Conservation (phyloP, 495 filamentous ascomycete species). For the Geoglossum glabrum region DNA sequence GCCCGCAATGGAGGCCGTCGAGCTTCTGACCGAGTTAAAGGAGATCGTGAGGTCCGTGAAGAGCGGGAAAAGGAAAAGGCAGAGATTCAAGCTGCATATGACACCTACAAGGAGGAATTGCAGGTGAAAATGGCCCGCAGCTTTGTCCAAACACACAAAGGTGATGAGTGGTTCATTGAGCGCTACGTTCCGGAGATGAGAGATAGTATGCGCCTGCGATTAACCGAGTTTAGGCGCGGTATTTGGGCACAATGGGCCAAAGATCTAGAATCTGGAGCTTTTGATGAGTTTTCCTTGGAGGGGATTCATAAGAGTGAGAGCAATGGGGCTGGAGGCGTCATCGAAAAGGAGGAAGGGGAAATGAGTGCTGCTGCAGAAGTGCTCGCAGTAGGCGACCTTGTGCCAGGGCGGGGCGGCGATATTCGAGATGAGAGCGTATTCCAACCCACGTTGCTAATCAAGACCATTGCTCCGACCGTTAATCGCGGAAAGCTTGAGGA, state of each 20-base stretch:
- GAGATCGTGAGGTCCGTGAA: conserved; percentile 57
- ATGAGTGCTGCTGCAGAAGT: conserved; percentile 79
- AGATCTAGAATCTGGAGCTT: conserved; percentile 59
- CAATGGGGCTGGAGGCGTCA: conserved; percentile 64
- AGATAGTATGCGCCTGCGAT: conserved; percentile 41
- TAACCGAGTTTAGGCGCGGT: conserved; percentile 54
- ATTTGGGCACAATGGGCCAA: conserved; percentile 67
- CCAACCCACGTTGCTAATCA: conserved; percentile 87
- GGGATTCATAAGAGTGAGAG: conserved; percentile 87
- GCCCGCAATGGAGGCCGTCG: conserved; percentile 51
- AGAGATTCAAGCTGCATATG: conserved; percentile 81
- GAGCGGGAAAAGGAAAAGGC: conserved; percentile 78
- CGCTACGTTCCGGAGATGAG: conserved; percentile 70
- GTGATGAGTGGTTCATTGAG: conserved; percentile 95
- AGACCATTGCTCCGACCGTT: conserved; percentile 92
- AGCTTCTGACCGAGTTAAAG: conserved; percentile 47
- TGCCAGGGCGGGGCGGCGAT: conserved; percentile 60
- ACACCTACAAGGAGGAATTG: conserved; percentile 81
- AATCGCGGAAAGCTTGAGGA: conserved; percentile 82
- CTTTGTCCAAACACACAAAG: conserved; percentile 79
- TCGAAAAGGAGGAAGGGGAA: conserved; percentile 91
- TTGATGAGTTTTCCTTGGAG: conserved; percentile 89
- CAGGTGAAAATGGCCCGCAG: conserved; percentile 73
- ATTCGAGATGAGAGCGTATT: conserved; percentile 62
- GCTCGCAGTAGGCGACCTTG: conserved; percentile 71